A percentile compares a stretch with the other conserved stretches of the same genome.
phyloP scores from a whole-genome alignment of 129 eudicot genomes.

The Calendula officinalis region DNA sequence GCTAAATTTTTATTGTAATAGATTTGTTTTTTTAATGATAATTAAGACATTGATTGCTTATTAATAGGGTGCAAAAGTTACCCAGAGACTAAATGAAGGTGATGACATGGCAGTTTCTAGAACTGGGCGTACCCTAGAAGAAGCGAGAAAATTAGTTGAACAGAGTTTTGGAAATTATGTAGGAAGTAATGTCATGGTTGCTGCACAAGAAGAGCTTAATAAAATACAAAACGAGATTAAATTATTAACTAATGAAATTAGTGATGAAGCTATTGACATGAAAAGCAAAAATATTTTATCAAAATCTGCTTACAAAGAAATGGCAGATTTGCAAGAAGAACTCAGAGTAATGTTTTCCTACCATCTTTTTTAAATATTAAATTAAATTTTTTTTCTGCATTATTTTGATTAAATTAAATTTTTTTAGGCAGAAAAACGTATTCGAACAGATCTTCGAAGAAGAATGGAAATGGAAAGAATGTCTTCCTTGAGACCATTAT shows the following conservation, averaged over 20 bases:
- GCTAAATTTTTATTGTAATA: background rate
- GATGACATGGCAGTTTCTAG: slow-evolving; percentile 48
- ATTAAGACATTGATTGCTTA: background rate
- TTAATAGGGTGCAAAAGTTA: slow-evolving; percentile 80
- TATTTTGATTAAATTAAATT: slow-evolving; percentile 1
- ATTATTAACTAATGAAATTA: slow-evolving; percentile 62
- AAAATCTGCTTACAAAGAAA: slow-evolving; percentile 69
- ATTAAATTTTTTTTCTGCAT: background rate
- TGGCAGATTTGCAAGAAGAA: slow-evolving; percentile 81
- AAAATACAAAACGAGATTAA: slow-evolving; percentile 77
- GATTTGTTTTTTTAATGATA: background rate
- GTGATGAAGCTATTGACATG: slow-evolving; percentile 85
- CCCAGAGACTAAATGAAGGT: slow-evolving; percentile 51
- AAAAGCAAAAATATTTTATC: slow-evolving; percentile 71
- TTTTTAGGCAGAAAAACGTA: slow-evolving; percentile 73
- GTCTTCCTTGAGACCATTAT: slow-evolving; percentile 62
- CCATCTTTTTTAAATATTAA: background rate
- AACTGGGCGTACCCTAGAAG: slow-evolving; percentile 86
- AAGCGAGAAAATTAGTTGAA: slow-evolving; percentile 93
- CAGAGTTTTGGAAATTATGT: slow-evolving; percentile 98
- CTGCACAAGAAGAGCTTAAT: slow-evolving; percentile 92
- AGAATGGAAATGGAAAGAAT: slow-evolving; percentile 83
- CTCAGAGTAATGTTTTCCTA: slow-evolving; percentile 51
- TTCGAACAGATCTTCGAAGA: slow-evolving; percentile 58
- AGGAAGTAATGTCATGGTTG: slow-evolving; percentile 95